phyloP scores from a whole-genome alignment of 495 filamentous ascomycete species.

The Elasticomyces elasticus region DNA sequence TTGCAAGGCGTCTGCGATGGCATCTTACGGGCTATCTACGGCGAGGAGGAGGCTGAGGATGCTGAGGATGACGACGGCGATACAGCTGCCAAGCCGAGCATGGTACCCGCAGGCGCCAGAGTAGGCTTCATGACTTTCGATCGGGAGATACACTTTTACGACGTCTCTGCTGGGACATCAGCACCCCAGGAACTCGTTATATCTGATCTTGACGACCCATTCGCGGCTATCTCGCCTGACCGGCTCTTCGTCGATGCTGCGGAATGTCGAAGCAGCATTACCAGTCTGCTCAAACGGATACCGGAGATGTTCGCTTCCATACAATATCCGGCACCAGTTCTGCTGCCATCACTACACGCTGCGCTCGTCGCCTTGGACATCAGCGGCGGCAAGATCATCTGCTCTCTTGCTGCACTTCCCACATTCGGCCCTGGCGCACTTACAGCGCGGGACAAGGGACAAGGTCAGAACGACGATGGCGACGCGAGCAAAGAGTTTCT shows the following conservation, averaged over 20 bases:
- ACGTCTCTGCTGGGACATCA: constrained; percentile 70
- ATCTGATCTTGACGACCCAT: constrained; percentile 95
- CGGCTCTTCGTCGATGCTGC: constrained; percentile 94
- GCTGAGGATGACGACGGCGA: constrained; percentile 44
- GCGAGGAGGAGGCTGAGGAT: constrained; percentile 46
- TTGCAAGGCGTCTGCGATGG: constrained; percentile 87
- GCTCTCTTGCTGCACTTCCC: constrained; percentile 70
- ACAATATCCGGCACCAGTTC: constrained; percentile 79
- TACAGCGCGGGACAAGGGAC: constrained; percentile 75
- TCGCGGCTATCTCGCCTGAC: constrained; percentile 73
- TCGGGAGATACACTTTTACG: constrained; percentile 95
- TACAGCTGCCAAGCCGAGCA: constrained; percentile 32
- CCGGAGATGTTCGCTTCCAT: constrained; percentile 75
- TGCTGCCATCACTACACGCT: constrained; percentile 74
- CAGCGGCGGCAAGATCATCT: constrained; percentile 89
- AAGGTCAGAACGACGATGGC: constrained; percentile 73
- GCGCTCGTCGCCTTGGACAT: constrained; percentile 68
- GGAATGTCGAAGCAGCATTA: constrained; percentile 79
- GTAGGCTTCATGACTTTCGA: constrained; percentile 94
- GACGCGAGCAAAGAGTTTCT: constrained; percentile 72
- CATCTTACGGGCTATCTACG: constrained; percentile 75
- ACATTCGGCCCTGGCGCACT: constrained; percentile 83
- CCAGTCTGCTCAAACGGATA: constrained; percentile 65
- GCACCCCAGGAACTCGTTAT: constrained; percentile 97
- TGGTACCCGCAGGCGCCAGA: constrained; percentile 68